Evolutionary conservation across 2,329 filamentous ascomycete species (phyloP), one percentile per base, ranked within the genome.

Genomic region (Amauroascus niger): DNA sequence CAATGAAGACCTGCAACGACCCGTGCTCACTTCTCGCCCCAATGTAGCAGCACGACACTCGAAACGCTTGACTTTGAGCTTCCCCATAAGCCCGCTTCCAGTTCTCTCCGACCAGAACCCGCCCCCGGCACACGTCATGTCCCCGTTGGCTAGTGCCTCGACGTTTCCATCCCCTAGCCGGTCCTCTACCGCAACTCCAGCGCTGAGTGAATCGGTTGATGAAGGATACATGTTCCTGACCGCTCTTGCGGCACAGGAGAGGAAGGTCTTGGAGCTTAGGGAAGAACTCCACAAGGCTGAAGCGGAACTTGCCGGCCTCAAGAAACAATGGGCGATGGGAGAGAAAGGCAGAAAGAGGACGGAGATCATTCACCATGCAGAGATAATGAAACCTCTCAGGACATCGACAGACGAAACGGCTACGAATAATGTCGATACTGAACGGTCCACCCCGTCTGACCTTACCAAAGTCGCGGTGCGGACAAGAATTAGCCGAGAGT

Each of bases 281-380:
- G 93, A 98, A 68, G 91, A 97, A 69, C 75, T 98, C n/a, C 74
- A 76, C 22, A 84, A 83, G 56, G 91, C 93, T 5, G 91, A 98
- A 67, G 72, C 75, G 11, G 86, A 95, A 45, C 75, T 98, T 39
- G 74, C 76, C 45, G 79, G 75, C 40, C 75, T 98, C 57, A 97
- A 96, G 75, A 84, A 80, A 63, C 85, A 89, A 68, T 97, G 88
- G 84, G 80, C 87, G 1, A 72, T 76, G 13, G 82, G 89, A 57
- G 89, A 96, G 66, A 82, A 81, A 45, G 79, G 81, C 55, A 88
- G 82, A 71, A 91, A 91, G 71, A 79, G 82, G 55, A 81, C 81
- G 2, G 81, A 88, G 56, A 77, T 80, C 49, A 79, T 76, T 59
- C 74, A 77, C 53, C 77, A 77, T 55, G 69, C 73, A 14, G 83